These are phyloP conservation scores for Magnolia sinica DNA, from an alignment of 164 flowering plant species.

Conservation along the genomic window DNA sequence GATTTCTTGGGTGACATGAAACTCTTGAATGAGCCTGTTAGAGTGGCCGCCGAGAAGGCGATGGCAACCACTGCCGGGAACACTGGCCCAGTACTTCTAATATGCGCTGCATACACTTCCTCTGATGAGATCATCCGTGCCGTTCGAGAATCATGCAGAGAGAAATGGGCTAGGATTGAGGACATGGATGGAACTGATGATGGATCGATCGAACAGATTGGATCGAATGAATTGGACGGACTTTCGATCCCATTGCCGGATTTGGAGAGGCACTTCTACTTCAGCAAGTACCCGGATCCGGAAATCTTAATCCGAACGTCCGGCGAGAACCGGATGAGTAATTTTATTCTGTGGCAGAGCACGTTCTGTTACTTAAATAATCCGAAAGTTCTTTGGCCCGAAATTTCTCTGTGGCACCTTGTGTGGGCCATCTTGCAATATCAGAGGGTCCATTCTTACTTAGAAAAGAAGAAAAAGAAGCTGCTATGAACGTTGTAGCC, in stretches of 20 bases:
- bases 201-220: neutral
- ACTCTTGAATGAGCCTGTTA: constrained; percentile 48
- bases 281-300: constrained; percentile 60
- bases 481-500: neutral
- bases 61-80: constrained; percentile 57
- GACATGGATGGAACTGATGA: neutral
- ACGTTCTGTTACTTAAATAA: constrained; percentile 42
- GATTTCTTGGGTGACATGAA: constrained; percentile 58
- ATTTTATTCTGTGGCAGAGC: constrained; percentile 84
- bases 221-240: neutral
- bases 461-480: constrained; percentile 50
- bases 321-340: constrained; percentile 80
- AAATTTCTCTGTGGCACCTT: constrained; percentile 57
- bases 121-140: constrained; percentile 67
- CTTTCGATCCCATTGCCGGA: constrained; percentile 33
- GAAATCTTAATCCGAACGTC: constrained; percentile 69
- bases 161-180: constrained; percentile 21
- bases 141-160: constrained; percentile 37
- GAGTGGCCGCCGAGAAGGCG: constrained; percentile 57
- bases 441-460: constrained; percentile 38
- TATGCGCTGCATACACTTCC: constrained; percentile 73
- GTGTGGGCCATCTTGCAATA: constrained; percentile 61
- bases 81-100: constrained; percentile 31
- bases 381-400: constrained; percentile 75
- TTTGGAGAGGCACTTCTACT: constrained; percentile 65